Conservation (phyloP, 148 eudicot genomes). For the Polygonum aviculare region DNA sequence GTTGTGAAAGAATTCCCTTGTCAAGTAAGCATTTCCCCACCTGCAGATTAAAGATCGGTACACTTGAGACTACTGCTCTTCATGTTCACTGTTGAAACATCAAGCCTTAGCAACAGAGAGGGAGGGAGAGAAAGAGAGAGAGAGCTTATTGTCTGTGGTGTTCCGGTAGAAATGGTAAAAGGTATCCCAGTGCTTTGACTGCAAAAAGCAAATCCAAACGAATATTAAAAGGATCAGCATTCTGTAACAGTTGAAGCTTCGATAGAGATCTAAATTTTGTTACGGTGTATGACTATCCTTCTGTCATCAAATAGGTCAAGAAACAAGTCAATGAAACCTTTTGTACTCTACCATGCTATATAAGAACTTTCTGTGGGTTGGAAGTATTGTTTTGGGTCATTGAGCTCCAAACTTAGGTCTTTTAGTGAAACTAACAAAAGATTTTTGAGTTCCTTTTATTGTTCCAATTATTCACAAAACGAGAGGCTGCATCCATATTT, state of each 20-base stretch:
- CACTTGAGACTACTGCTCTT: background rate
- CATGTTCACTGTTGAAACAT: background rate
- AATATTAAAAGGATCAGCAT: background rate
- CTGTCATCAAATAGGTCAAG: background rate
- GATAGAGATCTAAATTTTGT: background rate
- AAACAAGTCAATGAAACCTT: background rate
- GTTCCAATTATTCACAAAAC: background rate
- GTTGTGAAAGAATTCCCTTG: conserved; percentile 85
- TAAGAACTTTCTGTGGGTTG: background rate
- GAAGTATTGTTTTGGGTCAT: background rate
- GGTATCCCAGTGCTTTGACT: conserved; percentile 94
- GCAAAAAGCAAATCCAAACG: conserved; percentile 17
- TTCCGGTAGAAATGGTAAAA: conserved; percentile 89
- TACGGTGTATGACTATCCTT: background rate
- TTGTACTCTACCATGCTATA: background rate
- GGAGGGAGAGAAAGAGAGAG: conserved; percentile 3
- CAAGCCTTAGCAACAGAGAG: background rate
- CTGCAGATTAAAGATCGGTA: conserved; percentile 28
- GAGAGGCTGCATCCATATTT: background rate
- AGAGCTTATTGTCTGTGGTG: conserved; percentile 92
- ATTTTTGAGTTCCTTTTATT: too few species aligned
- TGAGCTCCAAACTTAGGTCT: background rate
- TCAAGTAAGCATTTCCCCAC: conserved; percentile 96
- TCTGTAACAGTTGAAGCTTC: background rate
- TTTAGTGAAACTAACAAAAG: background rate